These are phyloP conservation scores for Aspergillus fijiensis DNA, from an alignment of 2,329 filamentous ascomycete genomes.

Conservation along the genomic window DNA sequence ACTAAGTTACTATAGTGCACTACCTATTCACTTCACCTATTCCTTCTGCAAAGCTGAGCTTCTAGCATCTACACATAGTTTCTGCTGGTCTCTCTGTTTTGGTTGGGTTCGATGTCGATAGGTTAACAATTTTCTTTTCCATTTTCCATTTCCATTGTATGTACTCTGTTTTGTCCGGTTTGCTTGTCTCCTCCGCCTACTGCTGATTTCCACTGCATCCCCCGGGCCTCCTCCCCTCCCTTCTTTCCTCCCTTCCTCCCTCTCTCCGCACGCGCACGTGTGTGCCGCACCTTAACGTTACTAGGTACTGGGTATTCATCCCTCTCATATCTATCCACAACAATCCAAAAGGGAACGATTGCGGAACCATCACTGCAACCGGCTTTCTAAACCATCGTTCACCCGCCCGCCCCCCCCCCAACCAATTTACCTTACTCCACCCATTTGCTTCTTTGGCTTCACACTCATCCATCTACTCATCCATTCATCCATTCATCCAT, in stretches of 20 bases:
- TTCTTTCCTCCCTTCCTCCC: not conserved
- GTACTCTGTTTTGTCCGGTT: not conserved
- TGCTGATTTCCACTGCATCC: not conserved
- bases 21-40: not conserved
- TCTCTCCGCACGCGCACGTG: conserved; percentile 8
- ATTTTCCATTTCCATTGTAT: not conserved
- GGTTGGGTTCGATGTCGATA: too few species aligned
- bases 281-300: not conserved
- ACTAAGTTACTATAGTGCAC: too few species aligned
- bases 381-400: not conserved
- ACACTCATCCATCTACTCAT: not conserved
- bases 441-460: conserved; percentile 6
- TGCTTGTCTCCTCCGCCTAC: not conserved
- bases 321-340: not conserved
- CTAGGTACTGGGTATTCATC: conserved; percentile 1
- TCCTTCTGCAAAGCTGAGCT: not conserved
- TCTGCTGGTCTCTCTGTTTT: too few species aligned
- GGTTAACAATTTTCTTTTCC: too few species aligned
- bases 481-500: not conserved
- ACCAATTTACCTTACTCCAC: not conserved
- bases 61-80: too few species aligned
- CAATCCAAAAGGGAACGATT: not conserved
- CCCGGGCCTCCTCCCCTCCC: not conserved
- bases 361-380: not conserved
- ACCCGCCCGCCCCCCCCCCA: too few species aligned